These are phyloP conservation scores for Neopestalotiopsis rosae DNA, from an alignment of 2,329 filamentous ascomycete species.

Conservation along the genomic window DNA sequence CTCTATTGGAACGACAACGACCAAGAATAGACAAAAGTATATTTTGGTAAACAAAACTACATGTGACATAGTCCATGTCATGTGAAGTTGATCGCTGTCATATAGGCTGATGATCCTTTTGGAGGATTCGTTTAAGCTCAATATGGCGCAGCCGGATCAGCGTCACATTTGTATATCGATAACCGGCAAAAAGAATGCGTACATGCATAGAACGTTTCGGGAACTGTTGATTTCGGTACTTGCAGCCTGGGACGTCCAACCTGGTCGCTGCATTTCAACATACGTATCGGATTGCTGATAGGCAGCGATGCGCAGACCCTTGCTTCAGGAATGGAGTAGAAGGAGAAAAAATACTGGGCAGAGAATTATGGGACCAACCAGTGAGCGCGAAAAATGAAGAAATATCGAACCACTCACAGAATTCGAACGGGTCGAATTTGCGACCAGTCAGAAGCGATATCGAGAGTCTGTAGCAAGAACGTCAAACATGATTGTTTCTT, in stretches of 20 bases:
- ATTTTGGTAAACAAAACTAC: too few relatives aligned
- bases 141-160: neutral
- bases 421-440: slow-evolving; percentile 2
- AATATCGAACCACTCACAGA: slow-evolving; percentile 7
- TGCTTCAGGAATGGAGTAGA: neutral
- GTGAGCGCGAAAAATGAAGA: slow-evolving; percentile 4
- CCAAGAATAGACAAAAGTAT: too few relatives aligned
- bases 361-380: neutral
- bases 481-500: slow-evolving; percentile 1
- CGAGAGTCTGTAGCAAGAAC: neutral
- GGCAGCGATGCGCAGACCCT: neutral
- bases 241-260: neutral
- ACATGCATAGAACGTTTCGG: neutral
- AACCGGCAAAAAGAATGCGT: neutral
- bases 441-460: slow-evolving; percentile 9
- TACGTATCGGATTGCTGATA: neutral
- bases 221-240: neutral
- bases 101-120: neutral
- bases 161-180: neutral
- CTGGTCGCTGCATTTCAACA: neutral
- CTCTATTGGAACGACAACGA: too few relatives aligned
- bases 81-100: too few relatives aligned
- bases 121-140: neutral
- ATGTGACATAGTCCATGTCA: too few relatives aligned
- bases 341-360: neutral